Evolutionary conservation across 441 rosid species (phyloP).

Genomic region (Theobroma grandiflorum): DNA sequence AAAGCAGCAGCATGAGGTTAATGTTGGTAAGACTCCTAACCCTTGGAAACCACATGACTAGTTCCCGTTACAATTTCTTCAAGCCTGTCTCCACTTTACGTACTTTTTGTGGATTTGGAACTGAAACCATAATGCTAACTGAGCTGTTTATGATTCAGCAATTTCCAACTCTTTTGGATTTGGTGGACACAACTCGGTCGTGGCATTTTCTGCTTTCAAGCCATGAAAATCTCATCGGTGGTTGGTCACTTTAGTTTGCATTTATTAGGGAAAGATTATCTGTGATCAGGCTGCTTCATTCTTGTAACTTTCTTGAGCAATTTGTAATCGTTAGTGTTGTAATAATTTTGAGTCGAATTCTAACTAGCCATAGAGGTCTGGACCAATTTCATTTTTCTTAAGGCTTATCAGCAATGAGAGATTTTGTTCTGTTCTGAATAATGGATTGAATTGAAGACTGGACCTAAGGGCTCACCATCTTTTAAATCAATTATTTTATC

Average conservation of each 20-base stretch:
- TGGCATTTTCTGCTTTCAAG: constrained; percentile 83
- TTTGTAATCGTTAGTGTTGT: not conserved
- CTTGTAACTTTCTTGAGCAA: constrained; percentile 29
- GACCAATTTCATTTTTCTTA: not conserved
- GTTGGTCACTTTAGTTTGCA: not conserved
- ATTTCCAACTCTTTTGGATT: constrained; percentile 91
- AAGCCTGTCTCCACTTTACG: not conserved
- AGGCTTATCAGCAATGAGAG: not conserved
- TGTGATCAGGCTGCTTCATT: constrained; percentile 29
- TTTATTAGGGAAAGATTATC: constrained; percentile 18
- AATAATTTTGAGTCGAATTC: constrained; percentile 32
- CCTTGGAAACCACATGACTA: not conserved
- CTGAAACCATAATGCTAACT: constrained; percentile 15
- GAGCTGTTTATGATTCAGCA: constrained; percentile 45
- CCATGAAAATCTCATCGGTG: constrained; percentile 44
- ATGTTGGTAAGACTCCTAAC: constrained; percentile 74
- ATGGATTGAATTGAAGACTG: not conserved
- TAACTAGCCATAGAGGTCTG: constrained; percentile 11
- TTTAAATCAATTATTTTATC: not conserved
- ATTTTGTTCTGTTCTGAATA: constrained; percentile 3
- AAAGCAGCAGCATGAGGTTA: constrained; percentile 89
- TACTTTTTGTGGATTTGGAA: not conserved
- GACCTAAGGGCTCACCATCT: not conserved
- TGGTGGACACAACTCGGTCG: constrained; percentile 98
- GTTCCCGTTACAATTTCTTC: constrained; percentile 12